These are phyloP conservation scores for Alternaria tenuissima DNA, from an alignment of 2,329 filamentous ascomycete species.

Conservation along the genomic window DNA sequence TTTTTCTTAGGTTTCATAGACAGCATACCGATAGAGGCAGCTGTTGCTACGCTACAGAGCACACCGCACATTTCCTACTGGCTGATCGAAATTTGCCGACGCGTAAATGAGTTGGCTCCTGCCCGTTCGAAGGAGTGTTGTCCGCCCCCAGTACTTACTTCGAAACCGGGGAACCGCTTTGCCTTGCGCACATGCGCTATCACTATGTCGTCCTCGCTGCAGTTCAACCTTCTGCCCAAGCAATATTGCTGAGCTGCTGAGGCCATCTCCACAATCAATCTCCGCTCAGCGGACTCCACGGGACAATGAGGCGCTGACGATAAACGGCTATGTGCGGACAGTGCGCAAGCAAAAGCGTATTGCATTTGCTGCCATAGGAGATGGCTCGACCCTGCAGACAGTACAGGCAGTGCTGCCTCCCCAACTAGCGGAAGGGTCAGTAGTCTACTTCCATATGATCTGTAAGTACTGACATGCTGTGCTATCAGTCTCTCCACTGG, in stretches of 20 bases:
- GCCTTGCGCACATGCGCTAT: conserved; percentile 25
- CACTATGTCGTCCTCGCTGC: conserved; percentile 35
- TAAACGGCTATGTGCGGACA: conserved; percentile 84
- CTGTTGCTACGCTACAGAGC: conserved; percentile 22
- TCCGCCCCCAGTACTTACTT: conserved; percentile 30
- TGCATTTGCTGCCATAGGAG: conserved; percentile 84
- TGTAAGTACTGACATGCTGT: conserved; percentile 24
- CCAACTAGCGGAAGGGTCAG: conserved; percentile 75
- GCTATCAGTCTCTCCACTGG: conserved; percentile 77
- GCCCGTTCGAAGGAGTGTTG: conserved; percentile 30
- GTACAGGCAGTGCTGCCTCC: conserved; percentile 83
- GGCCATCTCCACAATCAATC: conserved; percentile 56
- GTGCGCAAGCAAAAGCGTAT: conserved; percentile 85
- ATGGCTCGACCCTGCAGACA: conserved; percentile 82
- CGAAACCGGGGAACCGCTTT: conserved; percentile 26
- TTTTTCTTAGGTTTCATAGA: conserved; percentile 25
- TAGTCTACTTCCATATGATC: conserved; percentile 23
- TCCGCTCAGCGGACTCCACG: conserved; percentile 57
- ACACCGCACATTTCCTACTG: conserved; percentile 23
- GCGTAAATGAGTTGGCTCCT: conserved; percentile 43
- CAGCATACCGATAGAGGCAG: conserved; percentile 22
- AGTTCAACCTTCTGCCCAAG: conserved; percentile 43
- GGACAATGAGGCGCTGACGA: conserved; percentile 43
- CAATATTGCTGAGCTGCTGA: conserved; percentile 59
- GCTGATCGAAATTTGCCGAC: conserved; percentile 25